Evolutionary conservation across 2,329 filamentous ascomycete genomes (phyloP).

Genomic region (Colletotrichum sp.): DNA sequence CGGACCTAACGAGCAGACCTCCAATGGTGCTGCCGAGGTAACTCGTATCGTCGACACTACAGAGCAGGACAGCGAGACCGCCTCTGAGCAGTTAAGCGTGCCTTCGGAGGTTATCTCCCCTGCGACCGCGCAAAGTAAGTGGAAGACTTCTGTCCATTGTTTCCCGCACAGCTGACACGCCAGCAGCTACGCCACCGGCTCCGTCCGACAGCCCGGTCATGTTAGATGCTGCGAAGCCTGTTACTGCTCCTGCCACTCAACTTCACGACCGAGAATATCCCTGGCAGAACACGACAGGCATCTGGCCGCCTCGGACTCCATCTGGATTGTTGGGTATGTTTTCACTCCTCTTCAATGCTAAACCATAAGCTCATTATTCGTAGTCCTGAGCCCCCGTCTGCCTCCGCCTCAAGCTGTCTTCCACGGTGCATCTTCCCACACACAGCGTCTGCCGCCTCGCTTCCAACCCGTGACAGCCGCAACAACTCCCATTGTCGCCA

Average conservation of each 20-base stretch:
- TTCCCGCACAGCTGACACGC: neutral
- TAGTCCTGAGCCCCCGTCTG: neutral
- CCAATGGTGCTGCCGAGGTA: rapidly evolving
- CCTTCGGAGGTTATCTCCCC: neutral
- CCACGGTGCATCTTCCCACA: neutral
- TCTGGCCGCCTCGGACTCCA: neutral
- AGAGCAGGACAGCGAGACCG: neutral
- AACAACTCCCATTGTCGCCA: neutral
- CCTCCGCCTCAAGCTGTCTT: neutral
- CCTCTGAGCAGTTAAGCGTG: neutral
- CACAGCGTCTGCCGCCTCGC: neutral
- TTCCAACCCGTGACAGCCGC: neutral
- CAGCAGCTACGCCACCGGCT: neutral
- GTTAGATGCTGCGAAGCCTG: neutral
- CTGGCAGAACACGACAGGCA: neutral
- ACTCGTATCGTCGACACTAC: neutral
- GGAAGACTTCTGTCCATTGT: neutral
- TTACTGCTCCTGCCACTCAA: neutral
- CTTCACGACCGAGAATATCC: neutral
- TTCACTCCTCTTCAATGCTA: neutral
- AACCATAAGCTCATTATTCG: neutral
- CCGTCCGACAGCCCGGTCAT: neutral
- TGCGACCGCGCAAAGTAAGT: neutral
- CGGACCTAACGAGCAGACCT: neutral
- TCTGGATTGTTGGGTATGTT: neutral